Evolutionary conservation across 352 stramenopile genomes (phyloP).

Genomic region (Pythium insidiosum): DNA sequence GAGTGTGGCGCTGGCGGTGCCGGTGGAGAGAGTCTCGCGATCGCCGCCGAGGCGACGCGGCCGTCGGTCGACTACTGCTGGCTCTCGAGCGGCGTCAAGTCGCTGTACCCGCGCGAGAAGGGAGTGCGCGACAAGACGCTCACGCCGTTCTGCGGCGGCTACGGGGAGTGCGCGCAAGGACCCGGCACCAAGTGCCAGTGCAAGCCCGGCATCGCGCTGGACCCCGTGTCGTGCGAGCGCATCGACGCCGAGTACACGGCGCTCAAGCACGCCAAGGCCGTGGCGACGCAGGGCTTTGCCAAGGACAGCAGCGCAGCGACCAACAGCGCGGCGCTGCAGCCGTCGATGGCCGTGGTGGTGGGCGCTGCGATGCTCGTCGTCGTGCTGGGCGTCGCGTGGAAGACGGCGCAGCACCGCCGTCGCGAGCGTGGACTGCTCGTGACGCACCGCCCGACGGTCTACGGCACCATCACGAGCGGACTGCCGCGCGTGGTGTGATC

Average conservation of each 20-base stretch:
- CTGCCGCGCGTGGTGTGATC: no score
- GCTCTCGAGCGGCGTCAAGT: conserved; percentile 37
- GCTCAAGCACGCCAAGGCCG: conserved; percentile 1
- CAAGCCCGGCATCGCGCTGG: conserved; percentile 24
- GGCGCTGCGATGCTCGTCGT: no score
- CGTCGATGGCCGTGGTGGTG: no score
- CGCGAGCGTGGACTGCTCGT: no score
- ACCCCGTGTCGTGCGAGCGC: conserved; percentile 40
- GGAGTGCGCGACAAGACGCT: conserved; percentile 48
- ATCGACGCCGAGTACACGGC: conserved; percentile 53
- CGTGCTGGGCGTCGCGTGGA: no score
- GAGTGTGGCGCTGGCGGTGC: conserved; percentile 19
- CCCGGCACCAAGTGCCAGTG: conserved; percentile 56
- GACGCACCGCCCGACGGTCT: no score
- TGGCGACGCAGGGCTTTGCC: no score
- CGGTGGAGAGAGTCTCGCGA: conserved; percentile 11
- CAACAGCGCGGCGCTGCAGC: no score
- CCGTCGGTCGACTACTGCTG: conserved; percentile 69
- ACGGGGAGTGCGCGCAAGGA: conserved; percentile 44
- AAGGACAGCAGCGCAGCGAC: no score
- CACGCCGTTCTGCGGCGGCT: conserved; percentile 58
- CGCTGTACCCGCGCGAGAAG: conserved; percentile 55
- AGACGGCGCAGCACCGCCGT: no score
- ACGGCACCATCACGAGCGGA: no score
- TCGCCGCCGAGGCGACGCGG: conserved; percentile 23